Conservation (phyloP, 129 eudicot genomes). For the Helichrysum umbraculigerum region DNA sequence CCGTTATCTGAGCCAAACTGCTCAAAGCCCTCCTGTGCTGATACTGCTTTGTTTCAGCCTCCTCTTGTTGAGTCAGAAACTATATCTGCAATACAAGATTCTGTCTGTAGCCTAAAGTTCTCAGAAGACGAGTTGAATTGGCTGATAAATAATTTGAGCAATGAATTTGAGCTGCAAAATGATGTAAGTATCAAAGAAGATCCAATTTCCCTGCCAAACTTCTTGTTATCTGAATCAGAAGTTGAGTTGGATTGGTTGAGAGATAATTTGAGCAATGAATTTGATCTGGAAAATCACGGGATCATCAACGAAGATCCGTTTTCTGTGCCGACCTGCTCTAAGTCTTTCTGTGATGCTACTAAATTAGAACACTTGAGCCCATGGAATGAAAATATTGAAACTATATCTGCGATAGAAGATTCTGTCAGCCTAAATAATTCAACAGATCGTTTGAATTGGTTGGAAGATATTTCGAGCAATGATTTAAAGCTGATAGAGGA, state of each 20-base stretch:
- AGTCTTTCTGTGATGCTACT: constrained; percentile 24
- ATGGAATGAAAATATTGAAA: not conserved
- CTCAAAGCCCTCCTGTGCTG: not conserved
- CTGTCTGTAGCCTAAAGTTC: not conserved
- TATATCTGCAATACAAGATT: constrained; percentile 6
- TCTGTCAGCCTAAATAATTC: constrained; percentile 9
- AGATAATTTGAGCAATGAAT: constrained; percentile 7
- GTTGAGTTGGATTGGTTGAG: not conserved
- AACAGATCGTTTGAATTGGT: not conserved
- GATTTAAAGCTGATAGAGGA: not conserved
- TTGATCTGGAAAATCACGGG: not conserved
- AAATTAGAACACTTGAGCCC: not conserved
- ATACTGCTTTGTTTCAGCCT: not conserved
- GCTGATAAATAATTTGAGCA: not conserved
- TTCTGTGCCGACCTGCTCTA: not conserved
- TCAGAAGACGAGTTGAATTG: not conserved
- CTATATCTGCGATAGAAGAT: not conserved
- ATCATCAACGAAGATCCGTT: not conserved
- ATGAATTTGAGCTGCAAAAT: not conserved
- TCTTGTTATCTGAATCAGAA: not conserved
- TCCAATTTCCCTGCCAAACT: not conserved
- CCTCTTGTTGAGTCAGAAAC: constrained; percentile 18
- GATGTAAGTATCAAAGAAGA: not conserved
- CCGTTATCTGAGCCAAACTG: not conserved
- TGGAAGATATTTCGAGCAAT: not conserved